A percentile compares a stretch with the other conserved stretches of the same genome.
Evolutionary conservation across 2,329 filamentous ascomycete species (phyloP).

Genomic region (Akanthomyces lecanii): DNA sequence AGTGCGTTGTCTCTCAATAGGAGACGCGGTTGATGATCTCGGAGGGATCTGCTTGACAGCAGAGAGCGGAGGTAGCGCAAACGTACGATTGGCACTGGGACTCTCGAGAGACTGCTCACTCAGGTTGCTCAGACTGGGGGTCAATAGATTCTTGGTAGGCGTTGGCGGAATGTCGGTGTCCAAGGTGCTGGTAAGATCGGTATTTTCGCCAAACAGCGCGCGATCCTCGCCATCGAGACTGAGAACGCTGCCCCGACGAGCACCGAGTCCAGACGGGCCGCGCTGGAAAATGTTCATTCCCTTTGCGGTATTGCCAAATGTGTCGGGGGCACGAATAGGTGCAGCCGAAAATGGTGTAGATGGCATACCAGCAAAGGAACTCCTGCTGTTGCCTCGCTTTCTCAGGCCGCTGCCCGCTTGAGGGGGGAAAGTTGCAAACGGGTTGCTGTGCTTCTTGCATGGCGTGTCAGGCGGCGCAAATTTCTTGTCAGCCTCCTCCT

Average conservation of each 20-base stretch:
- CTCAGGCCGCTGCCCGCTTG: constrained; percentile 58
- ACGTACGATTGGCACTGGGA: constrained; percentile 44
- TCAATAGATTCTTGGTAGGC: constrained; percentile 70
- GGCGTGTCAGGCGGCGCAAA: constrained; percentile 86
- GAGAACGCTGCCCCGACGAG: constrained; percentile 64
- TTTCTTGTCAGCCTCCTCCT: constrained; percentile 59
- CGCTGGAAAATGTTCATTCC: constrained; percentile 64
- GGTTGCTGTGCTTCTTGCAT: constrained; percentile 77
- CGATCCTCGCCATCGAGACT: constrained; percentile 77
- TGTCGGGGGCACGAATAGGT: constrained; percentile 41
- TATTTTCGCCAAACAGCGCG: constrained; percentile 37
- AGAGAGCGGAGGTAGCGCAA: constrained; percentile 40
- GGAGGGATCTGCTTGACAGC: constrained; percentile 34
- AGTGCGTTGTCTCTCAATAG: constrained; percentile 55
- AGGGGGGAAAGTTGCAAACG: constrained; percentile 64
- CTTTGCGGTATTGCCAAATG: constrained; percentile 53
- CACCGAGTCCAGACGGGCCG: constrained; percentile 42
- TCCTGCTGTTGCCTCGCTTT: constrained; percentile 56
- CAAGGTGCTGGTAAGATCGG: constrained; percentile 25
- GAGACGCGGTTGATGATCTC: constrained; percentile 52
- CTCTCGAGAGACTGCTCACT: constrained; percentile 41
- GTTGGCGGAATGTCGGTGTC: constrained; percentile 78
- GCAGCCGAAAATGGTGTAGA: constrained; percentile 74
- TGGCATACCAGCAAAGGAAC: constrained; percentile 69
- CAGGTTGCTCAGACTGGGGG: constrained; percentile 38